Base-by-base conservation (phyloP, 495 filamentous ascomycete species). In the Trichoderma orchidacearum region DNA sequence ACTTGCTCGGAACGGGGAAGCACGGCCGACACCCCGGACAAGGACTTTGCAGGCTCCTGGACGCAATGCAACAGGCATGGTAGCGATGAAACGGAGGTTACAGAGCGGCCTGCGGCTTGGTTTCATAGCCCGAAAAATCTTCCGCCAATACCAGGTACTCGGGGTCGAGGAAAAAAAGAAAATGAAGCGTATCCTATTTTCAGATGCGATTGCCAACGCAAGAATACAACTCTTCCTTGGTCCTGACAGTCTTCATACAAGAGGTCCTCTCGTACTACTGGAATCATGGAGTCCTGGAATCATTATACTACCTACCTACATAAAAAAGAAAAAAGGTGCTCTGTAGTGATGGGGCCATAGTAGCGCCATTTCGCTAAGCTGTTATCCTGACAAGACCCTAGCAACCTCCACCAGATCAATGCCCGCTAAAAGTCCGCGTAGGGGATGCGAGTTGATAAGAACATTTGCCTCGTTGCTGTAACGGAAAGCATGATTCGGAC, bases 1-100 rank as follows among this genome's bases (percentile, higher is more conserved):
- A 48, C 41, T 48, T 48, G 23, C 41, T 48, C 41, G 41, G 41
- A 48, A 48, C 41, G 41, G 41, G 41, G 41, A 48, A 48, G 41
- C 12, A 18, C 41, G 41, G 41, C 41, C 41, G 41, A 48, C 41
- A 48, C 41, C 41, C 41, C 18, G 41, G 41, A 13, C 41, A 48
- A 23, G 41, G 41, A 48, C 18, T 25, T 3, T 48, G 21, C 41
- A 48, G 41, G 7, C 3, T 18, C 41, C 23, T 23, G 23, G 41
- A 48, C n/a, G n/a, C n/a, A 41, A 41, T 48, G 21, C 18, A 23
- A 48, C 41, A 18, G 11, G 41, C 41, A 25, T 48, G 41, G 41
- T 36, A 48, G 41, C 18, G 17, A 23, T 48, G 41, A 48, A 48
- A 48, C 41, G 27, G 41, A 48, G 17, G 41, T 48, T 48, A 48